Conservation (phyloP, 495 filamentous ascomycete genomes). For the Aspergillus campestris region DNA sequence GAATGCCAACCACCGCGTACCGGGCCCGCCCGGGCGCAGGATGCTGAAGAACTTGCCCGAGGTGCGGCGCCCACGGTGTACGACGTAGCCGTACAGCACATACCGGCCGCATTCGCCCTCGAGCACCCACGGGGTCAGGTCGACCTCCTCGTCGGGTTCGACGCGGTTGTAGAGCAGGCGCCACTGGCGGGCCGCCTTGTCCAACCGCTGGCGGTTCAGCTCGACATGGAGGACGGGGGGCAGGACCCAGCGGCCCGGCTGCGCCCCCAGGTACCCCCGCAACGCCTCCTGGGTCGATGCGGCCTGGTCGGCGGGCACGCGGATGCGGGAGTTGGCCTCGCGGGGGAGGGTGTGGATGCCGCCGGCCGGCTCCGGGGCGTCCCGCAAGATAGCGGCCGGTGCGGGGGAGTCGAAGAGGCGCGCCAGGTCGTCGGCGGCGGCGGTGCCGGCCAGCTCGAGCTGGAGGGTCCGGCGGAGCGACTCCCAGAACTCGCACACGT, state of each 20-base stretch:
- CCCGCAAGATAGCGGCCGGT: background rate
- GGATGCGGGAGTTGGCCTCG: conserved; percentile 34
- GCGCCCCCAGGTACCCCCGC: conserved; percentile 20
- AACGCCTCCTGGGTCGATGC: conserved; percentile 27
- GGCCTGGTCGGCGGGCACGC: conserved; percentile 26
- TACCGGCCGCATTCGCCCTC: conserved; percentile 37
- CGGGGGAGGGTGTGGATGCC: conserved; percentile 25
- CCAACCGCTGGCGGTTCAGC: conserved; percentile 49
- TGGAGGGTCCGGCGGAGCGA: conserved; percentile 43
- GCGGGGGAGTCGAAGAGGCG: conserved; percentile 39
- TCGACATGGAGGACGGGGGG: conserved; percentile 50
- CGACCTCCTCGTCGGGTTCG: conserved; percentile 45
- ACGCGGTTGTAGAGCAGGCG: conserved; percentile 50
- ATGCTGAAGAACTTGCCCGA: conserved; percentile 56
- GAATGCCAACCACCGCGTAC: conserved; percentile 52
- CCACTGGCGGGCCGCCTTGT: conserved; percentile 45
- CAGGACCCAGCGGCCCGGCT: conserved; percentile 32
- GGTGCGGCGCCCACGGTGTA: conserved; percentile 52
- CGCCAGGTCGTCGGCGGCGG: conserved; percentile 29
- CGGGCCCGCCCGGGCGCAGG: conserved; percentile 49
- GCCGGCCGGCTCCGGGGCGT: conserved; percentile 4
- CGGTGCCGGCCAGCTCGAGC: conserved; percentile 40
- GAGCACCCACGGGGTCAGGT: conserved; percentile 30
- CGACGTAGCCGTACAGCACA: conserved; percentile 53
- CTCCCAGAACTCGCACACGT: conserved; percentile 48